These are phyloP conservation scores for Mallotus nudiflorus DNA, from an alignment of 345 rosid species.

Conservation along the genomic window DNA sequence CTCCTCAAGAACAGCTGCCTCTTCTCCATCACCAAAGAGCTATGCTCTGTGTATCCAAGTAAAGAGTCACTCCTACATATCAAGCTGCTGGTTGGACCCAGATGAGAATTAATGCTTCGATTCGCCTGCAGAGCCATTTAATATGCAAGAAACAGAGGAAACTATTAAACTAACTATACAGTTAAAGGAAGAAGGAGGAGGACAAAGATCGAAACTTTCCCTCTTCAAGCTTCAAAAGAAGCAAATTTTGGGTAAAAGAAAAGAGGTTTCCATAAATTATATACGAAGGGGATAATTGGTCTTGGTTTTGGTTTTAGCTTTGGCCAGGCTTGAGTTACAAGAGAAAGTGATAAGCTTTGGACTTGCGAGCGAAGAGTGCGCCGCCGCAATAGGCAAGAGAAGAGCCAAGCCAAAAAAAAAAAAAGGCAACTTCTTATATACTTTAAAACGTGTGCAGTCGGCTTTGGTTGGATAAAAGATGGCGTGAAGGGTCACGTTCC, in stretches of 20 bases:
- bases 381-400: conserved; percentile 21
- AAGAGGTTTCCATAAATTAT: neutral
- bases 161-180: neutral
- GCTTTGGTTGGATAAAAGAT: too few species aligned
- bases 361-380: conserved; percentile 10
- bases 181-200: neutral
- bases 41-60: conserved; percentile 9
- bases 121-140: conserved; percentile 13
- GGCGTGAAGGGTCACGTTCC: conserved; percentile 25
- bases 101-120: conserved; percentile 1
- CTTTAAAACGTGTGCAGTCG: conserved; percentile 8
- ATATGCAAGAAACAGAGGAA: neutral
- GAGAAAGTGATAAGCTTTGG: neutral
- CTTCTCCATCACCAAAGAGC: conserved; percentile 60
- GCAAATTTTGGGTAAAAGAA: too few species aligned
- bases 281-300: neutral
- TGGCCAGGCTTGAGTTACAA: neutral
- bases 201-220: neutral
- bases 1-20: conserved; percentile 74
- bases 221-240: neutral
- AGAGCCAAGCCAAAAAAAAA: neutral
- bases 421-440: neutral
- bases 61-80: conserved; percentile 1
- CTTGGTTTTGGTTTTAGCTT: too few species aligned
- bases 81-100: conserved; percentile 6